Percentiles rank a stretch among this genome's conserved stretches.
Conservation (phyloP, 257 asterid genomes). For the Linderniella brevidens region DNA sequence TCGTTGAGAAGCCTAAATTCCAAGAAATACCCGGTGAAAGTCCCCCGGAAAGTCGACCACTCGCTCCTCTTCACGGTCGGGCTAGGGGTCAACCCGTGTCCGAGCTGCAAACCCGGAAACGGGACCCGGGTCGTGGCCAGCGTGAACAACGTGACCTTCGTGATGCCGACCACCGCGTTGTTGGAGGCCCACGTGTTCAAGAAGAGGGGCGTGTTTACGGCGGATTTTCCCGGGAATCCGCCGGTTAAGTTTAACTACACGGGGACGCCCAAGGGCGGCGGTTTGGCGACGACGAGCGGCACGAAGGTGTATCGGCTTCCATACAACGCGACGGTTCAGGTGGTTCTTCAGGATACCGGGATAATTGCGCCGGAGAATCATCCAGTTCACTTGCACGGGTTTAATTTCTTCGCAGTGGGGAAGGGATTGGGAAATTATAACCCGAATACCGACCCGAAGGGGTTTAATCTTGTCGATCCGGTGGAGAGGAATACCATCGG, state of each 20-base stretch:
- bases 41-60: conserved; percentile 27
- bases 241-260: conserved; percentile 30
- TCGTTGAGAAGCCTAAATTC: conserved; percentile 46
- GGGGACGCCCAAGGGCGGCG: conserved; percentile 20
- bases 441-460: conserved; percentile 27
- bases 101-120: conserved; percentile 31
- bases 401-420: conserved; percentile 47
- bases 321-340: conserved; percentile 34
- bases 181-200: conserved; percentile 40
- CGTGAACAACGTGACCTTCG: conserved; percentile 43
- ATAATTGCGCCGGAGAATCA: conserved; percentile 42
- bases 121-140: conserved; percentile 41
- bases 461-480: conserved; percentile 43
- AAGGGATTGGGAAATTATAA: conserved; percentile 39
- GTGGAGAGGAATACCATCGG: conserved; percentile 54
- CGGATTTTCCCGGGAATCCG: conserved; percentile 46
- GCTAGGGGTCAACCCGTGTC: conserved; percentile 35
- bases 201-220: conserved; percentile 37
- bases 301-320: conserved; percentile 39
- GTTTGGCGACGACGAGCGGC: conserved; percentile 17
- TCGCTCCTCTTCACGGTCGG: conserved; percentile 39
- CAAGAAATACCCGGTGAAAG: conserved; percentile 28
- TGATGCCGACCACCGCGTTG: conserved; percentile 39
- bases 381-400: conserved; percentile 50
- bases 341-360: conserved; percentile 44